These are phyloP conservation scores for Talaromyces trachyspermus DNA, from an alignment of 495 filamentous ascomycete species.

Conservation along the genomic window DNA sequence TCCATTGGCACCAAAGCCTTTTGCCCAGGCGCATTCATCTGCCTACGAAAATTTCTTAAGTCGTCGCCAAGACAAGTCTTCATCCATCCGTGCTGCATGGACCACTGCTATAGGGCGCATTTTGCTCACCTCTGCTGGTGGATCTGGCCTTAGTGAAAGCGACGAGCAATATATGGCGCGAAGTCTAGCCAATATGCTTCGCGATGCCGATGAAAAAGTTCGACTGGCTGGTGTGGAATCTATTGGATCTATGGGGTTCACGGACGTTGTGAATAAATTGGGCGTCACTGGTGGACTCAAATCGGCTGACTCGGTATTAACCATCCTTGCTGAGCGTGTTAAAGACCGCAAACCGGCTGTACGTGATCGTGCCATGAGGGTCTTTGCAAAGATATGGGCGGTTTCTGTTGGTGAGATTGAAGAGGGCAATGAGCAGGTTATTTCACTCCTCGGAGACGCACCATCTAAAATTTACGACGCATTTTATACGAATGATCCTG, in stretches of 20 bases:
- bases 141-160: constrained; percentile 68
- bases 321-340: constrained; percentile 75
- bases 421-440: constrained; percentile 68
- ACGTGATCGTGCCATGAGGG: constrained; percentile 75
- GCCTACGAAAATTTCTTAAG: constrained; percentile 77
- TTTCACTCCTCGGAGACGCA: constrained; percentile 62
- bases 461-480: constrained; percentile 82
- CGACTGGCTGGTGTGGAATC: constrained; percentile 78
- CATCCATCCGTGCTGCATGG: constrained; percentile 76
- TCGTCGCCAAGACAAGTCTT: constrained; percentile 75
- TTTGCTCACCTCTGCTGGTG: constrained; percentile 72
- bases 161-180: constrained; percentile 68
- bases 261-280: constrained; percentile 72
- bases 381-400: constrained; percentile 82
- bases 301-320: constrained; percentile 63
- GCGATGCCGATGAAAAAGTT: constrained; percentile 85
- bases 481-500: constrained; percentile 82
- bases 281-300: constrained; percentile 63
- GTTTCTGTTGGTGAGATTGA: constrained; percentile 83
- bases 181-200: constrained; percentile 69
- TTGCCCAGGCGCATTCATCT: constrained; percentile 66
- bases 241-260: constrained; percentile 68
- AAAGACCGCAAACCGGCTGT: constrained; percentile 80
- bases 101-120: constrained; percentile 78
- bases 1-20: constrained; percentile 74